Evolutionary conservation across 2,329 filamentous ascomycete species (phyloP).

Genomic region (Fusarium cicatricum): DNA sequence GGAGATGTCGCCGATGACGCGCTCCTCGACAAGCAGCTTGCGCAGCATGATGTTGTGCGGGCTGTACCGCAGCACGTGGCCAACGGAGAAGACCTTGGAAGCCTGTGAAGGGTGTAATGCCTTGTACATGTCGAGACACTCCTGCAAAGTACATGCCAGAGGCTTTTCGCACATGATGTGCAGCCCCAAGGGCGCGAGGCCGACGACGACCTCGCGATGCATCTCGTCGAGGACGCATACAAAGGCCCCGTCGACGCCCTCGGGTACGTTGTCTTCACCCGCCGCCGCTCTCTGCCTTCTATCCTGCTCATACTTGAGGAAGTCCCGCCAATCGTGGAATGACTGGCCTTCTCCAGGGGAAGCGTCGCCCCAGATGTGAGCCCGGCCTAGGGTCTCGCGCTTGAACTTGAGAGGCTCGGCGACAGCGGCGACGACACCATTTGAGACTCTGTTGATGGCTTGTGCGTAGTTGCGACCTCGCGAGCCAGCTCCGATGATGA

Average conservation of each 20-base stretch:
- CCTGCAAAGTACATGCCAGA: conserved; percentile 78
- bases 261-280: conserved; percentile 56
- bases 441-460: conserved; percentile 69
- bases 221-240: conserved; percentile 84
- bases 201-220: conserved; percentile 82
- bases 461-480: conserved; percentile 78
- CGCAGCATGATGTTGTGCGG: conserved; percentile 90
- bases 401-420: conserved; percentile 85
- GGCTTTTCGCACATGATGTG: conserved; percentile 98
- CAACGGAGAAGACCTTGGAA: conserved; percentile 79
- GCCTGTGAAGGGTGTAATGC: conserved; percentile 54
- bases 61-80: conserved; percentile 92
- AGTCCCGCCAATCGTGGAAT: conserved; percentile 79
- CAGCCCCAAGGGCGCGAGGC: conserved; percentile 72
- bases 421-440: conserved; percentile 77
- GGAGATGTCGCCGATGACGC: conserved; percentile 82
- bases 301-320: conserved; percentile 73
- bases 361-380: conserved; percentile 73
- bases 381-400: conserved; percentile 72
- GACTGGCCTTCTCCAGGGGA: conserved; percentile 67
- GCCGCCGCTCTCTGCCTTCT: conserved; percentile 64
- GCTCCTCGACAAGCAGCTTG: conserved; percentile 77
- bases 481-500: conserved; percentile 85
- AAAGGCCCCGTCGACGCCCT: conserved; percentile 69
- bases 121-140: conserved; percentile 79